Evolutionary conservation across 371 early-diverging fungal species (phyloP), one percentile per base, ranked within the genome.

Genomic region (Mortierella sp.): DNA sequence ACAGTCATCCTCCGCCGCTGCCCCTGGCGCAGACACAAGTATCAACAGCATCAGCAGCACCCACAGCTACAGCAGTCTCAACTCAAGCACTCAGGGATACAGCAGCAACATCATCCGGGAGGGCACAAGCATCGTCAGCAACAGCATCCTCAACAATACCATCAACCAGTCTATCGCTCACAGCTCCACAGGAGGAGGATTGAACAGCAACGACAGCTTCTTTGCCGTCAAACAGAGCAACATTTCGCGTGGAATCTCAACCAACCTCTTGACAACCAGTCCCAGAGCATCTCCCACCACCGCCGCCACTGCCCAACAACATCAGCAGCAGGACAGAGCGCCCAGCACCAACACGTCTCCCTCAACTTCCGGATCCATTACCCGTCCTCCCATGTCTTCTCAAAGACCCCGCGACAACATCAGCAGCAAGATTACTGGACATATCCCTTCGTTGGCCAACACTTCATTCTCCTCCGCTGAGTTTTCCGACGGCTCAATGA

Each of bases 61-160:
- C 46, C 83, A 83, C 48, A 79, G 80, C 72, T 79, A 48, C 58
- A 81, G 29, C 29, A 83, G 84, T n/a, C 70, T 80, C 43, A 75
- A 68, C 55, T 71, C 68, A 78, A 82, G 60, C 10, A 56, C 70
- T 32, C 60, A 60, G 16, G 60, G 60, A 60, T 60, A 60, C 32
- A 60, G 32, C 32, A 60, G 1, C 49, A 70, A 60, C 49, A 73
- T 49, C n/a, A 70, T 49, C n/a, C 78, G 80, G 6, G 81, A 76
- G 44, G 80, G 78, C 38, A 73, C 75, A 41, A 60, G 60, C 60
- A 86, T 86, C 27, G 38, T 86, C 70, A 82, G 82, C 80, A 86
- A 82, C 73, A 86, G 86, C 32, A 80, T 86, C 54, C 80, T 86
- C 55, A 81, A 76, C 70, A 84, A 78, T 81, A 72, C 81, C 41